Evolutionary conservation across 352 stramenopile genomes (phyloP), one percentile per base, ranked within the genome.

Genomic region (Globisporangium middletonii): DNA sequence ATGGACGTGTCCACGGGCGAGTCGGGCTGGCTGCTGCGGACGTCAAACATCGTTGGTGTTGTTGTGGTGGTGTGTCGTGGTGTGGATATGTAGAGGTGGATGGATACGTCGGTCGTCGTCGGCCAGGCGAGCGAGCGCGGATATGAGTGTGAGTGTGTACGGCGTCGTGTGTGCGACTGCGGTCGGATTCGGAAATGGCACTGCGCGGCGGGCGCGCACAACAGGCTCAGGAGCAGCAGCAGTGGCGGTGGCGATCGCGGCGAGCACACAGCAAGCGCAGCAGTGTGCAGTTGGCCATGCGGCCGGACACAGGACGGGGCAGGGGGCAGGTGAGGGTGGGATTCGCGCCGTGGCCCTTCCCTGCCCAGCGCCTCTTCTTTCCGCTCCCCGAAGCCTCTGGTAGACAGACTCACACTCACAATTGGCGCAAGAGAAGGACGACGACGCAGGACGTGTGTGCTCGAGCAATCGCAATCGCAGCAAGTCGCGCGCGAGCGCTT

Each of bases 1-100:
- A 88, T 90, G 63, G 75, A 74, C 42, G 80, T 82, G 55, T 90
- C 80, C 55, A 90, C 76, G 27, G 80, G 80, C 57, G 80, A 90
- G 50, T 81, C 71, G 13, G 78, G 76, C 46, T 76, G 65, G 44
- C 55, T 57, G 58, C 27, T 64, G 51, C 58, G 58, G 18, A 30
- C 51, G 58, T 64, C 58, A 41, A 65, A 60, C 59, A 69, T 59
- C 30, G 2, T 18, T 27, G 8, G 47, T 8, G 43, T 33, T 28
- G 26, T 19, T 18, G 35, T 48, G 43, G 13, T 19, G 3, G 47
- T 16, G 43, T 35, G 43, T 35, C 1, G n/a, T 5, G 27, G 44
- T 28, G 44, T 47, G 44, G 44, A 28, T 50, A 28, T 30, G 16
- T 6, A 38, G 5, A 13, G 12, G 33, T 38, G 2, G 33, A 9